Conservation (phyloP, 495 filamentous ascomycete genomes). For the Evernia prunastri region DNA sequence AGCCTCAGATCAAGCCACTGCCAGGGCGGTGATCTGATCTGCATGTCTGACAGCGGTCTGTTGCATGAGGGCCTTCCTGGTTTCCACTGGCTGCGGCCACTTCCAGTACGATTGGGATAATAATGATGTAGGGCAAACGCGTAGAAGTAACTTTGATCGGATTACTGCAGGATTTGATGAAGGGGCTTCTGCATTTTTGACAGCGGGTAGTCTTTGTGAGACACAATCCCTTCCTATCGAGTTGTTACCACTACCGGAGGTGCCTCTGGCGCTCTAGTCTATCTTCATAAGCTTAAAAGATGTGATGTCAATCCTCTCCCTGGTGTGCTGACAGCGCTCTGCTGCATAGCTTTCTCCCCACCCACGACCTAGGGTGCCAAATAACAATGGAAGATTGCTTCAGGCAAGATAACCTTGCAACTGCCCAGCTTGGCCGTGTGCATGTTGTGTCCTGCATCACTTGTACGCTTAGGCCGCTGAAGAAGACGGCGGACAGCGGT, state of each 20-base stretch:
- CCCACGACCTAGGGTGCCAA: not conserved
- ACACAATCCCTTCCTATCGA: not conserved
- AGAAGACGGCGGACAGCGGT: not conserved
- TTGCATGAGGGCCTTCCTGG: not conserved
- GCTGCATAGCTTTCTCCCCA: not conserved
- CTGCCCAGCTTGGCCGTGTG: not conserved
- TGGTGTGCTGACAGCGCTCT: not conserved
- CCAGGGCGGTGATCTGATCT: not conserved
- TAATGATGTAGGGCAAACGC: not conserved
- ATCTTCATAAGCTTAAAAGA: not conserved
- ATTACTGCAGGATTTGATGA: not conserved
- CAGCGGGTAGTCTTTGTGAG: not conserved
- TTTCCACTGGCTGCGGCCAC: not conserved
- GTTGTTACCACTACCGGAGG: not conserved
- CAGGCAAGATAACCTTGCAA: not conserved
- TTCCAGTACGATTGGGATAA: not conserved
- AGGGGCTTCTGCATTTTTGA: not conserved
- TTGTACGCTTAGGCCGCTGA: not conserved
- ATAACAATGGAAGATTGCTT: not conserved
- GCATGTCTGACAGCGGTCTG: conserved; percentile 12
- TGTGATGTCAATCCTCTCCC: not conserved
- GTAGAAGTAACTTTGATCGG: not conserved
- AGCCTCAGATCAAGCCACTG: not conserved
- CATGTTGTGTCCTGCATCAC: not conserved
- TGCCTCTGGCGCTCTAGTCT: not conserved